Evolutionary conservation across 2,329 filamentous ascomycete genomes (phyloP).

Genomic region (Niveomyces coronatus): DNA sequence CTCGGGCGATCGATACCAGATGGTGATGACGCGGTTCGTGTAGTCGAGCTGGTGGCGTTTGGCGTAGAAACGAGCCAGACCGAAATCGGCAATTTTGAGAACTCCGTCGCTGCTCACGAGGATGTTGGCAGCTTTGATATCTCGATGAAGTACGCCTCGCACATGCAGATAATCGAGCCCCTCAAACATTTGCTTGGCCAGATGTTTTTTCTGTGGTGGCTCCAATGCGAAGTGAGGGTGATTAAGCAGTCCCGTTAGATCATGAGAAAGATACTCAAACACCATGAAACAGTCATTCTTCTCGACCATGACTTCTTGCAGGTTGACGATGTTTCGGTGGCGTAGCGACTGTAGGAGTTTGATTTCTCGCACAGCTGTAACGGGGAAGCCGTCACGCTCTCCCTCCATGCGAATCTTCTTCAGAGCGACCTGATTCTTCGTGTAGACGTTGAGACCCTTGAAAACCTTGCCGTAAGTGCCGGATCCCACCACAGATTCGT

Average conservation of each 20-base stretch:
- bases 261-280: constrained; percentile 94
- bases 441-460: constrained; percentile 90
- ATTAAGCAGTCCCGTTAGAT: constrained; percentile 88
- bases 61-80: constrained; percentile 88
- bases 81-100: constrained; percentile 91
- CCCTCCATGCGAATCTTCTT: constrained; percentile 93
- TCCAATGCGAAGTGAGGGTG: constrained; percentile 86
- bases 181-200: constrained; percentile 87
- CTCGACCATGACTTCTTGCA: constrained; percentile 95
- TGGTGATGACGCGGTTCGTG: constrained; percentile 96
- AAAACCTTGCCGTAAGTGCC: constrained; percentile 95
- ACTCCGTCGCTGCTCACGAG: constrained; percentile 82
- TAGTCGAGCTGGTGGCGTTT: constrained; percentile 90
- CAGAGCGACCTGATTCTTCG: constrained; percentile 68
- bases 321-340: constrained; percentile 70
- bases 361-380: constrained; percentile 85
- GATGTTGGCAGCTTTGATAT: constrained; percentile 98
- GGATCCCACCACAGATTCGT: constrained; percentile 90
- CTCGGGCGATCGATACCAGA: constrained; percentile 93
- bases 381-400: constrained; percentile 81
- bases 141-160: constrained; percentile 86
- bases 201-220: constrained; percentile 78
- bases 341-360: constrained; percentile 81
- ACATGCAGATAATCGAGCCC: constrained; percentile 89
- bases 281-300: constrained; percentile 99